Evolutionary conservation across 2,329 filamentous ascomycete genomes (phyloP).

Genomic region (Aurifilum marmelostoma): DNA sequence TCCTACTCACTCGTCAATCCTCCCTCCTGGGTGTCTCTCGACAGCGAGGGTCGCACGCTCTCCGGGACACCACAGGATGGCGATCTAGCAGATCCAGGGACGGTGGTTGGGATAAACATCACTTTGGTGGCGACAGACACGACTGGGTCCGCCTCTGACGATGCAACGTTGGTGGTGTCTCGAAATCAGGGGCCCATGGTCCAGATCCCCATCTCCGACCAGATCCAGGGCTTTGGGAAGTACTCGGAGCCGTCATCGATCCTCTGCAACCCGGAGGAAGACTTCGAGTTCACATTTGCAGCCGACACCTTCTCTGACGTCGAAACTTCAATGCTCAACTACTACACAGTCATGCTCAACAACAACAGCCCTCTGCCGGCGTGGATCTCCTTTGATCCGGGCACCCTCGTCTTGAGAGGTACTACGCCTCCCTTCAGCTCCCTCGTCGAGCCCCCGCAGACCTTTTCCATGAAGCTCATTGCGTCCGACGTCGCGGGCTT

Average conservation of each 20-base stretch:
- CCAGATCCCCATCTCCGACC: slow-evolving; percentile 58
- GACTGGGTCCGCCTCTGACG: slow-evolving; percentile 64
- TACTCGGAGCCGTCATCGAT: slow-evolving; percentile 65
- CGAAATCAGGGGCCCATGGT: slow-evolving; percentile 57
- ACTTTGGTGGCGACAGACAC: slow-evolving; percentile 71
- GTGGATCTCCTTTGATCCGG: slow-evolving; percentile 77
- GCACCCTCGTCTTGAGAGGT: slow-evolving; percentile 69
- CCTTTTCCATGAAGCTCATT: slow-evolving; percentile 72
- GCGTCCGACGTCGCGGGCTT: slow-evolving; percentile 83
- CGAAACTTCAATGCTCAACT: slow-evolving; percentile 58
- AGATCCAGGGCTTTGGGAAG: slow-evolving; percentile 61
- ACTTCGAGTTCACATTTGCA: slow-evolving; percentile 58
- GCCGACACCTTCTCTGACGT: slow-evolving; percentile 65
- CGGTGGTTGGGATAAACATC: slow-evolving; percentile 64
- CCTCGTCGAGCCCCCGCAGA: slow-evolving; percentile 69
- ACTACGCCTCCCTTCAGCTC: slow-evolving; percentile 67
- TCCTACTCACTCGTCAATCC: slow-evolving; percentile 68
- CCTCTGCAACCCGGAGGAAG: slow-evolving; percentile 55
- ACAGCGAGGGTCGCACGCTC: slow-evolving; percentile 65
- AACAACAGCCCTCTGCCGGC: slow-evolving; percentile 83
- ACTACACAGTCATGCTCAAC: slow-evolving; percentile 71
- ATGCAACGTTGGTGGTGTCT: slow-evolving; percentile 73
- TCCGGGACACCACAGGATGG: slow-evolving; percentile 68
- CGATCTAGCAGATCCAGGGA: slow-evolving; percentile 48
- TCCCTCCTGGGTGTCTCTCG: slow-evolving; percentile 76